phyloP scores from a whole-genome alignment of 169 alveolate genomes.

The Cryptosporidium xiaoi region DNA sequence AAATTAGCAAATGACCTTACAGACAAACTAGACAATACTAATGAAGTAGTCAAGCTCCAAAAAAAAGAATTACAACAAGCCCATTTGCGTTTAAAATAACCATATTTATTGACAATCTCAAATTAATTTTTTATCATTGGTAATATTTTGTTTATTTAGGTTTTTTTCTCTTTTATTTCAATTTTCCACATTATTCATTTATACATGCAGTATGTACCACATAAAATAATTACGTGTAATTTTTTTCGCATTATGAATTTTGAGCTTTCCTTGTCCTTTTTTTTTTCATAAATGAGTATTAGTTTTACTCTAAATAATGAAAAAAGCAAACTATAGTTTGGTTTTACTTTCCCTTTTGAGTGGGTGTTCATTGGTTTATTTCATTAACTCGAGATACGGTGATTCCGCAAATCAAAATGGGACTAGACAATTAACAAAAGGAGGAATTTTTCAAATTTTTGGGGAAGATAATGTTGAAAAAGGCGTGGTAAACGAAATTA shows the following conservation, averaged over 20 bases:
- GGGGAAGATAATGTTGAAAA: neutral
- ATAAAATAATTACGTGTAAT: slow-evolving; percentile 8
- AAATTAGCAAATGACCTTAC: slow-evolving; percentile 18
- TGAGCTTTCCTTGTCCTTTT: neutral
- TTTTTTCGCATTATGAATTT: neutral
- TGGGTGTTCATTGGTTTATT: neutral
- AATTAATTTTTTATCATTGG: neutral
- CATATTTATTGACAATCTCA: neutral
- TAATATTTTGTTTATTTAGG: neutral
- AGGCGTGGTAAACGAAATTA: no score
- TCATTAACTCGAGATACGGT: neutral
- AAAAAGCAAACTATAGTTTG: neutral
- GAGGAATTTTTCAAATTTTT: neutral
- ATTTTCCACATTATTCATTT: slow-evolving; percentile 19
- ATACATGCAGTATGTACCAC: slow-evolving; percentile 38
- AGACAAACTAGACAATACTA: slow-evolving; percentile 31
- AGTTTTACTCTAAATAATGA: neutral
- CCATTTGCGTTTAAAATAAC: neutral
- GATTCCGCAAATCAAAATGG: neutral
- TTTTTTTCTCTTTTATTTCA: neutral
- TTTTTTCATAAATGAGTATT: neutral
- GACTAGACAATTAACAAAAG: neutral
- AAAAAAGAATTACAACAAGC: neutral
- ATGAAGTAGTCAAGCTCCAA: slow-evolving; percentile 2
- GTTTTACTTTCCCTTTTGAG: neutral